Base-by-base conservation (phyloP, 2,329 filamentous ascomycete genomes). In the Ophiostoma pallidulum region DNA sequence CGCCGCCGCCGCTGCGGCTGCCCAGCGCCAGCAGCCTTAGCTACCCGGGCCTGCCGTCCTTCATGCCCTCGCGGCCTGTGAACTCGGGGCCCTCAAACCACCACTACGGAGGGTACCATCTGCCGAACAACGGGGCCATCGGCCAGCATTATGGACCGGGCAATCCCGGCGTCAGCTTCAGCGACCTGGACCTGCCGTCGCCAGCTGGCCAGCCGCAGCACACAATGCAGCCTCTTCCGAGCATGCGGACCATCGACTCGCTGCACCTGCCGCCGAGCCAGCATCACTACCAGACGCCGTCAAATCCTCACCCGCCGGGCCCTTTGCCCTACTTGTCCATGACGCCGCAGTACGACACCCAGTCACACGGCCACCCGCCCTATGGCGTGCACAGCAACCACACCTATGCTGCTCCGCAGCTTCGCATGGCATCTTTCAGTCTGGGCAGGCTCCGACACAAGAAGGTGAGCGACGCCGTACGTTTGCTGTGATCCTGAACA, bases 401-500 rank as follows among this genome's bases (percentile, higher is more conserved):
- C 12, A 28, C 26, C 2, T 35, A 41, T 14, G 31, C 14, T 7
- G 31, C 14, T 7, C 16, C 40, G 2, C 40, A 48, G 22, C 22
- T 49, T 10, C 51, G 51, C 24, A 47, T 54, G 47, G 13, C 53
- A 3, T 29, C 47, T 3, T 42, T 33, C 13, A 24, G 45, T 14
- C 28, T 54, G 4, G 22, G 39, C 8, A 35, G 20, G 13, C 31
- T 37, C 8, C 71, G 73, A 18, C 72, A 75, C 35, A 79, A 78
- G 57, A 79, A 78, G 73, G 75, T 78, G 69, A 48, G 65, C 60
- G 32, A 28, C 18, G 9, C 4, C 8, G 9, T 10, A n/a, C 18
- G n/a, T 36, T 3, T 12, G 4, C 10, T 28, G 24, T 28, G 24
- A n/a, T 28, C 24, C 24, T 28, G n/a, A n/a, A n/a, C 24, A 28